phyloP scores from a whole-genome alignment of 352 stramenopile genomes.

The Blastocystis sp. region DNA sequence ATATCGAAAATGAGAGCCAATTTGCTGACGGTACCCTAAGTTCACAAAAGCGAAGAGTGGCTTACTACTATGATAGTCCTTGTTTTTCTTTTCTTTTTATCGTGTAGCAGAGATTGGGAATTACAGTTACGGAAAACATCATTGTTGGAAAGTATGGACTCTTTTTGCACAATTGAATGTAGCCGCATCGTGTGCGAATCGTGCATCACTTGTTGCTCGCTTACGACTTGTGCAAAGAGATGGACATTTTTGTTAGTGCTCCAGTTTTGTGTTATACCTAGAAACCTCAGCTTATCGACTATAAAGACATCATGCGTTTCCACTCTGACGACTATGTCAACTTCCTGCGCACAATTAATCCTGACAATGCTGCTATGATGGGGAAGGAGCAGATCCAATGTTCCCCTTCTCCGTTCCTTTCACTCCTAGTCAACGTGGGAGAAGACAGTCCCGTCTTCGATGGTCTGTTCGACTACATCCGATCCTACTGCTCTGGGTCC shows the following conservation, averaged over 20 bases:
- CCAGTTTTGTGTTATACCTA: constrained; percentile 65
- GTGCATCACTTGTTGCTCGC: constrained; percentile 98
- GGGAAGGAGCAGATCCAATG: constrained; percentile 26
- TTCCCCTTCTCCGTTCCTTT: background rate
- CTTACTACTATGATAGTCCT: constrained; percentile 81
- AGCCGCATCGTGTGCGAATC: constrained; percentile 96
- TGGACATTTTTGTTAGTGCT: constrained; percentile 89
- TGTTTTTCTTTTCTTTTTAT: background rate
- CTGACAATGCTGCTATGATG: constrained; percentile 81
- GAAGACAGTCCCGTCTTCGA: constrained; percentile 99
- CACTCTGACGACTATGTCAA: constrained; percentile 99
- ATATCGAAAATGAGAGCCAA: constrained; percentile 35
- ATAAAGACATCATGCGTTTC: constrained; percentile 93
- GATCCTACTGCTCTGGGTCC: constrained; percentile 90
- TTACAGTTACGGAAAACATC: constrained; percentile 79
- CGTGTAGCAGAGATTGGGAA: constrained; percentile 78
- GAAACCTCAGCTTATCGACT: constrained; percentile 87
- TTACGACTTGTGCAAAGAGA: constrained; percentile 96
- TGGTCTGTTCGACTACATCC: constrained; percentile 96
- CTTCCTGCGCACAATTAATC: constrained; percentile 92
- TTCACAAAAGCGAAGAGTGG: constrained; percentile 72
- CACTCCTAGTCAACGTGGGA: constrained; percentile 85
- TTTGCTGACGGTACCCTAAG: constrained; percentile 5
- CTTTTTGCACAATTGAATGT: constrained; percentile 53
- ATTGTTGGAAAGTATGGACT: constrained; percentile 76